Conservation (phyloP, 2,329 filamentous ascomycete species). For the Aaosphaeria pasadenensis region DNA sequence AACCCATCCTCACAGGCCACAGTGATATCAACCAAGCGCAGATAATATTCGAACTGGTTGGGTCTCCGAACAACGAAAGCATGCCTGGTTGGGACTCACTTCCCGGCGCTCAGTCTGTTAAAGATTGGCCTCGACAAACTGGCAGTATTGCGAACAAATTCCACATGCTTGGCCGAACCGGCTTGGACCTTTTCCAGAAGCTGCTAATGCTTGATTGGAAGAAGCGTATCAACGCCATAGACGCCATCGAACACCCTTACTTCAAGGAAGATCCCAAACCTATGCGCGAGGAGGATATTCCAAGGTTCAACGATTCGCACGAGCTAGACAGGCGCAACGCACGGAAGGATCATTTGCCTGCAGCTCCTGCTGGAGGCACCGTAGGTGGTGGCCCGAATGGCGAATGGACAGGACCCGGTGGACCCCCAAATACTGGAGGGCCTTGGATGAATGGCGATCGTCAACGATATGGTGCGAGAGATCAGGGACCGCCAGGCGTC, state of each 20-base stretch:
- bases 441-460: slow-evolving; percentile 35
- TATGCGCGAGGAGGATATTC: slow-evolving; percentile 80
- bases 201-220: slow-evolving; percentile 87
- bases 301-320: slow-evolving; percentile 89
- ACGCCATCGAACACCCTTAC: slow-evolving; percentile 89
- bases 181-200: slow-evolving; percentile 76
- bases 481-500: slow-evolving; percentile 39
- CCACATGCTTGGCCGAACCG: slow-evolving; percentile 68
- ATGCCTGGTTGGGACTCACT: slow-evolving; percentile 90
- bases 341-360: slow-evolving; percentile 78
- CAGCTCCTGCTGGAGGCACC: slow-evolving; percentile 86
- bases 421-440: slow-evolving; percentile 22
- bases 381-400: slow-evolving; percentile 69
- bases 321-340: slow-evolving; percentile 93
- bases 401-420: slow-evolving; percentile 54
- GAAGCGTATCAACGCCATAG: slow-evolving; percentile 84
- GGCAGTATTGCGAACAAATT: slow-evolving; percentile 73
- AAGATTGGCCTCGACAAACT: slow-evolving; percentile 56
- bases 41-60: slow-evolving; percentile 90
- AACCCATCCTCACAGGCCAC: slow-evolving; percentile 86
- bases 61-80: slow-evolving; percentile 80
- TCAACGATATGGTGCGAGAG: slow-evolving; percentile 30
- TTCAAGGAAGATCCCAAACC: slow-evolving; percentile 79
- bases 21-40: slow-evolving; percentile 88
- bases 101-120: slow-evolving; percentile 75